Evolutionary conservation across 805 yeast genomes (phyloP), one percentile per base, ranked within the genome.

Genomic region (Hemisphaericaspora nanyangensis): DNA sequence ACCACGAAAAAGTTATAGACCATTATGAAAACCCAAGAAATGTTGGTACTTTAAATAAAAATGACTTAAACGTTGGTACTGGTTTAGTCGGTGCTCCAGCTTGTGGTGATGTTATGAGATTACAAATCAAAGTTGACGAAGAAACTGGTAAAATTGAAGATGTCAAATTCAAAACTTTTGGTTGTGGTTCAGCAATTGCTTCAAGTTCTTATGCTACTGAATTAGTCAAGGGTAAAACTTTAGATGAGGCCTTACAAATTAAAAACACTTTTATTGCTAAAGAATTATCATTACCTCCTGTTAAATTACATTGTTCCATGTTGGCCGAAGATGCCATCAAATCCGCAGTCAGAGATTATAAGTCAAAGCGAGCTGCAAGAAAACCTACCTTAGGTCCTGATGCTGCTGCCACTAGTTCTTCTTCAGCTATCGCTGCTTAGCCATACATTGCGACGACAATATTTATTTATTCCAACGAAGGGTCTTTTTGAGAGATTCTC

Each of bases 71-170:
- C 50, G 97, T 93, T 10, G 99, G 99, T 31, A 93, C 98, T 1
- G 99, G 99, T 1, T 74, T 93, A 32, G 99, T 93, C 12, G 99
- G 99, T 41, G 98, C 99, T 0, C 98, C 99, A 39, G 99, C 99
- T 0, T 93, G 99, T 69, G 99, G 99, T 40, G 99, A 93, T 70
- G 99, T 93, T 32, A 93, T 93, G 96, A 84, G 95, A 68, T 75
- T 93, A 48, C 98, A 93, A 63, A 93, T 93, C 56, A 80, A 90
- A 60, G 99, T 93, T 7, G 82, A 83, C 48, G 97, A 90, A 54
- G 81, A 76, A 41, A 80, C 95, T 17, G 99, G 99, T 1, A 74
- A 86, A 38, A 93, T 93, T 51, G 80, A 86, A 61, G 96, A 93
- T 61, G 99, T 91, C 46, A 91, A 89, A 64, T 93, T 93, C 69